Evolutionary conservation across 768 basidiomycete genomes (phyloP).

Genomic region (Hirschioporus abietinus): DNA sequence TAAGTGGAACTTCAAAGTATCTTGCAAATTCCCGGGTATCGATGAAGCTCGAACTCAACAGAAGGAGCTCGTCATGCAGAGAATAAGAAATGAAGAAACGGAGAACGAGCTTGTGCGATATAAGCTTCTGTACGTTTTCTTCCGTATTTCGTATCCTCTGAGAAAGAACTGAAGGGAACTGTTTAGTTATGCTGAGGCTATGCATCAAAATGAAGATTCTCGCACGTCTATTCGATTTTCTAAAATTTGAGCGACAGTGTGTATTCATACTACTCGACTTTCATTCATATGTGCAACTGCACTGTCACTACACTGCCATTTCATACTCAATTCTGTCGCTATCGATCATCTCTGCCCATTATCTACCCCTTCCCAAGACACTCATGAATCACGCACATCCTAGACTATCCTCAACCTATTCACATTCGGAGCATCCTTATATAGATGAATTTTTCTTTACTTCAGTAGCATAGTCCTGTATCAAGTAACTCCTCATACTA

Average conservation of each 20-base stretch:
- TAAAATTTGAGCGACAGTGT: constrained; percentile 4
- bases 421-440: background rate
- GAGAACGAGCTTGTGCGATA: constrained; percentile 93
- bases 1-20: constrained; percentile 21
- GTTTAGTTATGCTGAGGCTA: constrained; percentile 47
- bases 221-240: constrained; percentile 39
- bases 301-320: background rate
- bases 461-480: background rate
- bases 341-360: background rate
- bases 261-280: background rate
- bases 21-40: constrained; percentile 22
- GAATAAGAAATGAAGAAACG: constrained; percentile 86
- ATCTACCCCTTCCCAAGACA: background rate
- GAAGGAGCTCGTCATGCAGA: constrained; percentile 88
- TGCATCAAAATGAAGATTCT: constrained; percentile 47
- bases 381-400: background rate
- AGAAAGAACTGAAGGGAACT: background rate
- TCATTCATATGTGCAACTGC: too few relatives aligned
- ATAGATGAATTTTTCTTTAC: background rate
- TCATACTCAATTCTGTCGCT: background rate
- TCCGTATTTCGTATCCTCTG: background rate
- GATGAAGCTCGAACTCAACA: constrained; percentile 23
- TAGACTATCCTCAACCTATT: background rate
- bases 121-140: constrained; percentile 72
- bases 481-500: background rate